Base-by-base conservation (phyloP, 371 early-diverging fungal species). In the Capillidium heterosporum region DNA sequence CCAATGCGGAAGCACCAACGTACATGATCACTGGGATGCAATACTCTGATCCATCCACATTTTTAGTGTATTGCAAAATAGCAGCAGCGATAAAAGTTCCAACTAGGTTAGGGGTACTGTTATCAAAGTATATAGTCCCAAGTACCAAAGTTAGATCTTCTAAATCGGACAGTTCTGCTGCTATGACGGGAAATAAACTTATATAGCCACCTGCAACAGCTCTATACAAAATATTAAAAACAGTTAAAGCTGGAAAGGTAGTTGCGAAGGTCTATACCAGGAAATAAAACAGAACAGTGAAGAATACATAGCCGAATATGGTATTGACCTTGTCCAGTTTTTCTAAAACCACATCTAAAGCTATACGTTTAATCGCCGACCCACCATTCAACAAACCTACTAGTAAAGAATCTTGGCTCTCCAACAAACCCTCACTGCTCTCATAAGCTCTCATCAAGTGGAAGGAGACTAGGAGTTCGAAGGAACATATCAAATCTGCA, bases 231-330 rank as follows among this genome's bases (percentile, higher is more conserved):
- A 80, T 35, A 19, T 74, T 67, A 57, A 77, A 75, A 1, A 71
- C 63, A 11, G 72, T 63, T 57, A 72, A 71, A 0, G 66, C 64
- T 0, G 67, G 74, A 19, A 69, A 62, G 0, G 62, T 64, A 10
- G 65, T 70, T 1, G 79, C 65, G 61, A 77, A 74, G 13, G 77
- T 76, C 85, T 84, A 85, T 32, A 82, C 55, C 1, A 79, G 49
- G 61, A 80, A 67, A 5, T 74, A 69, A 1, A 80, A 55, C 1
- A 76, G 63, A 19, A 76, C 69, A 1, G 71, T 47, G 29, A 68
- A 52, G 0, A 75, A 60, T 46, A 76, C 75, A 21, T 29, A 40
- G 3, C 71, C 41, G 4, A 62, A 59, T 21, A 75, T 61, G 0
- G 71, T 64, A 53, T 78, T 77, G 61, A 84, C 63, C 32, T 75